These are phyloP conservation scores for Collybia nuda DNA, from an alignment of 768 basidiomycete genomes.

Conservation along the genomic window DNA sequence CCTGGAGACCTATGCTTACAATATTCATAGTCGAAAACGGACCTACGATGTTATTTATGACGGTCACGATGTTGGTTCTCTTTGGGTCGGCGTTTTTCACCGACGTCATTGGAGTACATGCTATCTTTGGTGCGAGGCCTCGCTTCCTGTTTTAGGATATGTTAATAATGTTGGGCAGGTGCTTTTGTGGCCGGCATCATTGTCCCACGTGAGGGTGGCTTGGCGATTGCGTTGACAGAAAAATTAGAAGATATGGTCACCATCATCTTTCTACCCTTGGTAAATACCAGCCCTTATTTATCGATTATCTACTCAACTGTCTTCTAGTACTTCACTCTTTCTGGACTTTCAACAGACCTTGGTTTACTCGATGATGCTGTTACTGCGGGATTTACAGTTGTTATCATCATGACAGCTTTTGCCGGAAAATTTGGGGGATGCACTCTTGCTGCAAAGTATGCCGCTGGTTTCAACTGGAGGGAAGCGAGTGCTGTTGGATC, in stretches of 20 bases:
- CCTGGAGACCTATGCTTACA: neutral
- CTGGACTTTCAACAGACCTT: conserved; percentile 87
- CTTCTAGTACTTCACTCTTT: conserved; percentile 83
- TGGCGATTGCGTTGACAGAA: conserved; percentile 83
- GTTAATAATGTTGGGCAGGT: conserved; percentile 32
- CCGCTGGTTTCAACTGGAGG: conserved; percentile 75
- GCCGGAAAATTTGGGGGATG: conserved; percentile 92
- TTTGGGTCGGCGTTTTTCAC: conserved; percentile 92
- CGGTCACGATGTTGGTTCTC: conserved; percentile 70
- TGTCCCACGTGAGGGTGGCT: conserved; percentile 85
- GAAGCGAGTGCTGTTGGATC: conserved; percentile 85
- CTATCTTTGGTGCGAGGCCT: conserved; percentile 70
- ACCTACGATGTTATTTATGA: conserved; percentile 90
- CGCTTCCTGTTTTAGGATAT: neutral
- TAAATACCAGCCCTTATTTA: conserved; percentile 18
- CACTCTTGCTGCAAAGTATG: conserved; percentile 58
- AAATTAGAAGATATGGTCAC: conserved; percentile 94
- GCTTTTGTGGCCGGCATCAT: conserved; percentile 82
- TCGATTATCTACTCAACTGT: neutral
- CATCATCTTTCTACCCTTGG: conserved; percentile 85
- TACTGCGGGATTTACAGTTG: conserved; percentile 87
- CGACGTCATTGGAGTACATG: conserved; percentile 88
- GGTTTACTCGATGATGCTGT: conserved; percentile 77
- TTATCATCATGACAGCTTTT: conserved; percentile 78
- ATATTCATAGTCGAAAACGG: conserved; percentile 58